Conservation (phyloP, 202 grass and related monocot species). For the Saccharum hybrid region DNA sequence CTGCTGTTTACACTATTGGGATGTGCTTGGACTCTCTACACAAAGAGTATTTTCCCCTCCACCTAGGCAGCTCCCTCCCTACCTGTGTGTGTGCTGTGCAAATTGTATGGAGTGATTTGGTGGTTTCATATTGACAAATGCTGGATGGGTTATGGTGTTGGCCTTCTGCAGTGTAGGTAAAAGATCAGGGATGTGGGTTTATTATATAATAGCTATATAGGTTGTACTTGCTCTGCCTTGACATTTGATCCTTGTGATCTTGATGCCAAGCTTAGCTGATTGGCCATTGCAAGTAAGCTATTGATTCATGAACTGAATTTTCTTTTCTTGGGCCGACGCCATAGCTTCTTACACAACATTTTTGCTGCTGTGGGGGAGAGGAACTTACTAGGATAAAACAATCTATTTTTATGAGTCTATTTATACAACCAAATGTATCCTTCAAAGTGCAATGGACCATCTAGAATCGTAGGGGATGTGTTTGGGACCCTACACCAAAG, state of each 20-base stretch:
- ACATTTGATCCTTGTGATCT: not conserved
- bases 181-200: not conserved
- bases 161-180: not conserved
- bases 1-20: not conserved
- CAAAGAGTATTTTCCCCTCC: not conserved
- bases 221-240: not conserved
- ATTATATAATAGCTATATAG: not conserved
- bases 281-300: too few species aligned
- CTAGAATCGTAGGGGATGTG: not conserved
- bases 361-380: too few species aligned
- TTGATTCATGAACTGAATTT: not conserved
- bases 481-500: not conserved
- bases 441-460: not conserved
- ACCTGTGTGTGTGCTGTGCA: not conserved
- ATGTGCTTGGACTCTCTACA: slow-evolving; percentile 1
- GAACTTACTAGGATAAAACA: not conserved
- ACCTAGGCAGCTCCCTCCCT: not conserved
- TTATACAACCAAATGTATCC: not conserved
- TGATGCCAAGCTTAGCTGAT: too few species aligned
- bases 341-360: not conserved
- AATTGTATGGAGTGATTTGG: not conserved
- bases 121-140: not conserved
- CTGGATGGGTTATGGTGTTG: not conserved
- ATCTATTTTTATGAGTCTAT: not conserved
- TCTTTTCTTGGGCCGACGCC: not conserved